Evolutionary conservation across 495 filamentous ascomycete species (phyloP), one percentile per base, ranked within the genome.

Genomic region (Chaetomium fimeti): DNA sequence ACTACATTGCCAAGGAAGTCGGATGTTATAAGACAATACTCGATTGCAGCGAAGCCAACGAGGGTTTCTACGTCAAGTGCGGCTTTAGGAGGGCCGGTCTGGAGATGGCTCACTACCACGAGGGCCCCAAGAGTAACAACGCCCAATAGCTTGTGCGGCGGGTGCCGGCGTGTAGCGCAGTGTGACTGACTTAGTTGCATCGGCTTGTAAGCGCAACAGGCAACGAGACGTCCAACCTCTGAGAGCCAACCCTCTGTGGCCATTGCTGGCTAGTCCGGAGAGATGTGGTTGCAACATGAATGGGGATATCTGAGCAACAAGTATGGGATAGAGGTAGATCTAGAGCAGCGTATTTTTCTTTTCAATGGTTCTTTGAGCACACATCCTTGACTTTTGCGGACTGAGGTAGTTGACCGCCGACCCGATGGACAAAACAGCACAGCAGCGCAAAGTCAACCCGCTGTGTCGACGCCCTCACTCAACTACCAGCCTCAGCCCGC

Each of bases 1-100:
- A 98, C 78, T 88, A 83, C 76, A 87, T 97, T 62, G 91, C 91
- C 61, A 84, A 88, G 70, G 83, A 90, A 69, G 88, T 91, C 56
- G 92, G 91, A 27, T 96, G 91, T 78, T 97, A 96, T 77, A 97
- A 97, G 86, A 90, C 88, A 72, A 80, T 86, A 68, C 75, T 81
- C 62, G 82, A 84, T 71, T 84, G 82, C 72, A 82, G 78, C 73
- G 81, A 83, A 70, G 81, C 89, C 68, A 98, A 98, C 75, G 92
- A 97, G 78, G 94, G 92, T 18, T 98, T 98, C 81, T 98, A 98
- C 75, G 85, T 96, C 68, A 98, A 98, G 84, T 98, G 94, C 74
- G 95, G 93, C 49, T 98, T 95, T 76, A 90, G 91, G 77, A 81
- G 92, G 53, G 95, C 92, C 27, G 94, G 94, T 11, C 77, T 97